Evolutionary conservation across 2,329 filamentous ascomycete genomes (phyloP), one percentile per base, ranked within the genome.

Genomic region (Penicillium sclerotigenum): DNA sequence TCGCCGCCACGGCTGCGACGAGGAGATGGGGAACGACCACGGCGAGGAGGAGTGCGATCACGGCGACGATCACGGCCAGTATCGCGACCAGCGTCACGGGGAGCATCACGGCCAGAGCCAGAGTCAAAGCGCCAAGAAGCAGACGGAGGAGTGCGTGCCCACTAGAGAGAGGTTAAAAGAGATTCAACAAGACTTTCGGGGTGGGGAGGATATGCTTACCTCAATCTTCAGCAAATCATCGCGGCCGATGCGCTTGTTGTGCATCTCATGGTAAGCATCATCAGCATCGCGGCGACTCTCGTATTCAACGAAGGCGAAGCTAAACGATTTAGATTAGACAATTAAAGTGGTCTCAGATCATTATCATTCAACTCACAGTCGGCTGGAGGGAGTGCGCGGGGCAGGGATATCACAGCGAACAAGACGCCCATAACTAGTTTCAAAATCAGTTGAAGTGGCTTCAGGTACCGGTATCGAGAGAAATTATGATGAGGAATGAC

Each of bases 201-300:
- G 37, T 22, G 37, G 22, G 22, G 20, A 33, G 16, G 48, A 11
- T 29, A 26, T n/a, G 58, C 83, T 65, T 79, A 96, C 94, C 85
- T 99, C 94, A 65, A 99, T 97, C 81, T 99, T 99, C 79, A 99
- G 75, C 58, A 96, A 80, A 70, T 99, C 94, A 72, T 99, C 94
- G 61, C 93, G 88, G 46, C 91, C 92, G 67, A 99, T 91, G 65
- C 93, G 91, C 85, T 97, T 97, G 82, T 97, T 97, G 74, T 99
- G 94, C 94, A 99, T 99, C 80, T 99, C 94, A 76, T 99, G 91
- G 75, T 99, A 99, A 46, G 94, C 94, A 79, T 99, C 94, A 76
- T 99, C 94, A 62, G 94, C 92, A 81, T 99, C 94, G 68, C 94
- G 92, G 69, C 93, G 90, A 76, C 92, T 95, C 81, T 99, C 94